Percentiles rank a stretch among this genome's conserved stretches.
Evolutionary conservation across 352 stramenopile species (phyloP).

Genomic region (Globisporangium recalcitrans): DNA sequence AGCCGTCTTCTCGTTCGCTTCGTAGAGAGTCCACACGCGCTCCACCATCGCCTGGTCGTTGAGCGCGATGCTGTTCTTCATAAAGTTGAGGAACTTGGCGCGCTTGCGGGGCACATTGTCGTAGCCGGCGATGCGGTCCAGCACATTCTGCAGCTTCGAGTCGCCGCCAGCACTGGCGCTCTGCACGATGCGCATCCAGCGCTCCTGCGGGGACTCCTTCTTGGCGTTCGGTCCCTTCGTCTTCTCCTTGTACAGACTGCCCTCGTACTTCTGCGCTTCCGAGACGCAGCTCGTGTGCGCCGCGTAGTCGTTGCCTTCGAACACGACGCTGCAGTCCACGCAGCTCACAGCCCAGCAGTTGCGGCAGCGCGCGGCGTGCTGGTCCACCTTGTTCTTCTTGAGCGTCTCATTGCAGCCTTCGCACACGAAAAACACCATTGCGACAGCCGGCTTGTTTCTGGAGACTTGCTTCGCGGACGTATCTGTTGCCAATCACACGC

Average conservation of each 20-base stretch:
- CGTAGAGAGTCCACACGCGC: constrained; percentile 67
- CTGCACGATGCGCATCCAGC: constrained; percentile 79
- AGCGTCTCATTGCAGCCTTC: constrained; percentile 90
- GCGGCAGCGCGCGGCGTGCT: constrained; percentile 73
- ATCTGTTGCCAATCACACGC: not conserved
- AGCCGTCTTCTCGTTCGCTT: constrained; percentile 52
- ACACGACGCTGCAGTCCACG: constrained; percentile 91
- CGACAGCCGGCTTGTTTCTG: no score
- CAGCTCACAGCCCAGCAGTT: constrained; percentile 91
- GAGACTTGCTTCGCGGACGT: not conserved
- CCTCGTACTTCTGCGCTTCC: constrained; percentile 93
- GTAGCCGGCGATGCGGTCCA: constrained; percentile 74
- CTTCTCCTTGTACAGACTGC: constrained; percentile 77
- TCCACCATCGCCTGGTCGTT: constrained; percentile 43
- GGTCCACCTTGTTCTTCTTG: constrained; percentile 93
- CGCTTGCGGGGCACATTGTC: constrained; percentile 92
- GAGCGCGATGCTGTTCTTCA: constrained; percentile 77
- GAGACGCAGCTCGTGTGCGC: constrained; percentile 91
- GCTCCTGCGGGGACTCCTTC: constrained; percentile 85
- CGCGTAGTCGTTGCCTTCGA: constrained; percentile 86
- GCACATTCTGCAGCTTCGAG: constrained; percentile 50
- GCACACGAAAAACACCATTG: constrained; percentile 86
- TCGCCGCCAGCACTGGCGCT: constrained; percentile 41
- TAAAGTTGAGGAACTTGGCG: constrained; percentile 92
- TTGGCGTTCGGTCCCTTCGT: constrained; percentile 49